phyloP scores from a whole-genome alignment of 495 filamentous ascomycete genomes.

The Aspergillus diversus region DNA sequence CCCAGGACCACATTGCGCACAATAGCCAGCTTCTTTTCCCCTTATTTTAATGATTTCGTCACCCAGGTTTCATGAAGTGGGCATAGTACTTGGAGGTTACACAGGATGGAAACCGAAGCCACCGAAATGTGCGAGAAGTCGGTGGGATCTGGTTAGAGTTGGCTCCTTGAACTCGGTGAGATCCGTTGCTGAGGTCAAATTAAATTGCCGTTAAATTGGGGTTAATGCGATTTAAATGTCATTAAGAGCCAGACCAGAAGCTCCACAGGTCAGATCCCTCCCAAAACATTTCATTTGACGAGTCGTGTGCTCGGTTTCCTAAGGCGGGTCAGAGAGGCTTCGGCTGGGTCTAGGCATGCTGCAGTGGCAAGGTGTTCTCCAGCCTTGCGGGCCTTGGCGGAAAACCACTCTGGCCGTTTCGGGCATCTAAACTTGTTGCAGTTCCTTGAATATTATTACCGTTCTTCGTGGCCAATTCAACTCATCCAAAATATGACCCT shows the following conservation, averaged over 20 bases:
- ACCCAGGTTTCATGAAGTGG: neutral
- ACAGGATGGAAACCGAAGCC: neutral
- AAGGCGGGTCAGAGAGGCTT: neutral
- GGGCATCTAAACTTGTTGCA: too few relatives aligned
- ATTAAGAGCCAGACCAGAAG: neutral
- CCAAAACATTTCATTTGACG: neutral
- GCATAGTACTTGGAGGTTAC: slow-evolving; percentile 9
- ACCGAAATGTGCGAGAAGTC: neutral
- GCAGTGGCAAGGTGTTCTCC: neutral
- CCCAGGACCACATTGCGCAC: slow-evolving; percentile 21
- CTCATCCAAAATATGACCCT: too few relatives aligned
- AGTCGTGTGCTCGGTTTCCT: slow-evolving; percentile 5
- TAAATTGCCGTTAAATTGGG: neutral
- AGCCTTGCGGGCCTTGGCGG: slow-evolving; percentile 1
- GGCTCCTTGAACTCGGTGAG: too few relatives aligned
- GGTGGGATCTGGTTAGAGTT: neutral
- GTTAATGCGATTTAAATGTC: neutral
- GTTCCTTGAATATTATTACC: too few relatives aligned
- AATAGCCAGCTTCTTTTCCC: neutral
- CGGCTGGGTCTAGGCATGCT: neutral
- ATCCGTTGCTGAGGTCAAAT: too few relatives aligned
- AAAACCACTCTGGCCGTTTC: neutral
- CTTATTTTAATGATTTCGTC: slow-evolving; percentile 2
- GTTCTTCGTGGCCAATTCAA: too few relatives aligned
- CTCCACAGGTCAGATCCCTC: neutral